Evolutionary conservation across 495 filamentous ascomycete species (phyloP).

Genomic region (Lepraria neglecta): DNA sequence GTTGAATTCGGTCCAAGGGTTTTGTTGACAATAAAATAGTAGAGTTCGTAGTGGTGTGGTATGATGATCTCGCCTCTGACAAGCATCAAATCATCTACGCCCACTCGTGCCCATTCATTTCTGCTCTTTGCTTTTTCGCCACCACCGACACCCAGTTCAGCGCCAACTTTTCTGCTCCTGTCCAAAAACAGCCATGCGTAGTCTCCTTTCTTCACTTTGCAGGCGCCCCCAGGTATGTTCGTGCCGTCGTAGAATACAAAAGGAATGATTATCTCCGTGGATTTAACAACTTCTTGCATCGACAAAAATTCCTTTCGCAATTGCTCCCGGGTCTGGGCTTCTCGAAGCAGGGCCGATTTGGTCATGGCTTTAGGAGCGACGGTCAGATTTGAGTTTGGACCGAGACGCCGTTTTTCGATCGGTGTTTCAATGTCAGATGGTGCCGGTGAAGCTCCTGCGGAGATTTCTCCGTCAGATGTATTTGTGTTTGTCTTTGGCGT

Average conservation of each 20-base stretch:
- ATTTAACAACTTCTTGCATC: conserved; percentile 82
- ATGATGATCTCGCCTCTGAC: conserved; percentile 89
- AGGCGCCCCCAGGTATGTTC: conserved; percentile 77
- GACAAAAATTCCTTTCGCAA: conserved; percentile 77
- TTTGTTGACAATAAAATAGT: conserved; percentile 92
- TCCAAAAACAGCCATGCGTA: conserved; percentile 87
- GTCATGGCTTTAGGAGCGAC: conserved; percentile 75
- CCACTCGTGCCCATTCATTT: conserved; percentile 86
- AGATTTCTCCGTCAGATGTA: conserved; percentile 28
- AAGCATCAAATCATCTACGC: conserved; percentile 94
- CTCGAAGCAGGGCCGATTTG: conserved; percentile 73
- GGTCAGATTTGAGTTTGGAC: conserved; percentile 59
- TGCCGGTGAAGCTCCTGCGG: conserved; percentile 33
- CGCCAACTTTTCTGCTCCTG: conserved; percentile 80
- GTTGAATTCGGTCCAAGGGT: conserved; percentile 62
- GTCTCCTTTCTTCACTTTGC: conserved; percentile 87
- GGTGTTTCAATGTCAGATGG: conserved; percentile 36
- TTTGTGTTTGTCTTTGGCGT: conserved; percentile 16
- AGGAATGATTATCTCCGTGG: conserved; percentile 81
- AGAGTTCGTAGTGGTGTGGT: conserved; percentile 94
- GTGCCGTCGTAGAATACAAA: conserved; percentile 99
- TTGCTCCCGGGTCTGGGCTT: conserved; percentile 74
- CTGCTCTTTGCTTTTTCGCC: conserved; percentile 51
- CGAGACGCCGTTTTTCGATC: conserved; percentile 45
- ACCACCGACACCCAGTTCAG: conserved; percentile 67